Base-by-base conservation (phyloP, 441 rosid genomes). In the Mallotus japonicus region DNA sequence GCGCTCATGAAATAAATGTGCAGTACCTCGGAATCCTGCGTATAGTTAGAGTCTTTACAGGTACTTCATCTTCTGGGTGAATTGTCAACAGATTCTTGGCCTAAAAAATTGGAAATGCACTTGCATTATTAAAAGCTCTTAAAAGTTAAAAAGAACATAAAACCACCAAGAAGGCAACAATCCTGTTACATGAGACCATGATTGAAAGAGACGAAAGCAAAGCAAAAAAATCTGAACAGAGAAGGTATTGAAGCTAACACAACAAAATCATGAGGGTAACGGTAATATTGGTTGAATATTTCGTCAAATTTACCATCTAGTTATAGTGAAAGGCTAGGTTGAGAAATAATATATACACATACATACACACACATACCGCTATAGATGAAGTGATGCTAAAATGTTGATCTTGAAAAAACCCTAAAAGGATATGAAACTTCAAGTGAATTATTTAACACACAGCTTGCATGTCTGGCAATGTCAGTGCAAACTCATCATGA, bases 11-110 rank as follows among this genome's bases (percentile, higher is more conserved):
- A 19, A 70, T 17, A 20, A 76, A 15, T 5, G 47, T 17, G 79
- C 69, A 16, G 37, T 76, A 93, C 99, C 97, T 93, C 11, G 98
- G 97, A 75, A 95, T 93, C 84, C 84, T 86, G 67, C 97, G 86
- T 67, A 95, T 85, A 1, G 97, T 91, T 68, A 95, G 93, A 77
- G 60, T 88, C 85, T 93, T 93, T 56, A 90, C 92, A 15, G 98
- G 95, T 28, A 84, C 81, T 76, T 88, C 88, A 49, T 93, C 97
- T 82, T 91, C 97, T 20, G 98, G 92, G 59, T 93, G 90, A 75
- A 90, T 77, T 61, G 97, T 88, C 79, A 93, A 83, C 70, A 95
- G 79, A 86, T 95, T 95, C 79, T 93, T 95, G 37, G 81, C 96
- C 98, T 92, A 57, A 64, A 75, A 68, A 62, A 59, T 73, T 16